Percentiles rank a stretch among this genome's conserved stretches.
Conservation (phyloP, 441 rosid species). For the Codiaeum variegatum region DNA sequence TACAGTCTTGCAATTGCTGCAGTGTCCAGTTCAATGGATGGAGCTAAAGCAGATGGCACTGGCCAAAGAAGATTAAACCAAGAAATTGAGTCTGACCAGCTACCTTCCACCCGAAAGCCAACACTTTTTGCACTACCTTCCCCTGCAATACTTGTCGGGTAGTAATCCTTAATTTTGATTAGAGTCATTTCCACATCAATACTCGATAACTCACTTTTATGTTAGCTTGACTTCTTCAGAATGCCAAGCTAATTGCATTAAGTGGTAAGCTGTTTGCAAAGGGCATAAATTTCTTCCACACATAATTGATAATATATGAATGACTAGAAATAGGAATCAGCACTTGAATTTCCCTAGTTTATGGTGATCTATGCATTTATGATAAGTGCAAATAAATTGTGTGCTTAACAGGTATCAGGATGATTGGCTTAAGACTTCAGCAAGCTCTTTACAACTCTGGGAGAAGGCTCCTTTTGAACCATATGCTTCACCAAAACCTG, state of each 20-base stretch:
- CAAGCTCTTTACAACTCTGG: constrained; percentile 85
- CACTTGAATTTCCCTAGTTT: not conserved
- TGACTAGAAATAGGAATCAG: not conserved
- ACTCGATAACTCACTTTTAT: not conserved
- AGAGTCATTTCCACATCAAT: not conserved
- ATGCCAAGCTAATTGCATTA: constrained; percentile 1
- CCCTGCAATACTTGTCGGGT: constrained; percentile 98
- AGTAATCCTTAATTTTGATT: constrained; percentile 27
- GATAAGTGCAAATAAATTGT: constrained; percentile 19
- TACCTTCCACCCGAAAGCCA: constrained; percentile 49
- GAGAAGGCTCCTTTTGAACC: constrained; percentile 99
- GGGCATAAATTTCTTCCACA: not conserved
- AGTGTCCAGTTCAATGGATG: constrained; percentile 53
- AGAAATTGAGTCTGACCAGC: constrained; percentile 75
- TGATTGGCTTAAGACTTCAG: constrained; percentile 96
- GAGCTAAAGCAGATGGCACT: constrained; percentile 66
- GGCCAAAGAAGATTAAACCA: constrained; percentile 63
- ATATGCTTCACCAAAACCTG: constrained; percentile 83
- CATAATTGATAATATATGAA: not conserved
- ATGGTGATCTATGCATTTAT: not conserved
- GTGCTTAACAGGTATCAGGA: constrained; percentile 82
- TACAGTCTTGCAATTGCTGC: constrained; percentile 28
- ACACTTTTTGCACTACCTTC: constrained; percentile 86
- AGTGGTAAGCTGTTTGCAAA: not conserved
- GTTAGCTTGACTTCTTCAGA: not conserved